Evolutionary conservation across 352 stramenopile genomes (phyloP).

Genomic region (Pythium pyrilobum): DNA sequence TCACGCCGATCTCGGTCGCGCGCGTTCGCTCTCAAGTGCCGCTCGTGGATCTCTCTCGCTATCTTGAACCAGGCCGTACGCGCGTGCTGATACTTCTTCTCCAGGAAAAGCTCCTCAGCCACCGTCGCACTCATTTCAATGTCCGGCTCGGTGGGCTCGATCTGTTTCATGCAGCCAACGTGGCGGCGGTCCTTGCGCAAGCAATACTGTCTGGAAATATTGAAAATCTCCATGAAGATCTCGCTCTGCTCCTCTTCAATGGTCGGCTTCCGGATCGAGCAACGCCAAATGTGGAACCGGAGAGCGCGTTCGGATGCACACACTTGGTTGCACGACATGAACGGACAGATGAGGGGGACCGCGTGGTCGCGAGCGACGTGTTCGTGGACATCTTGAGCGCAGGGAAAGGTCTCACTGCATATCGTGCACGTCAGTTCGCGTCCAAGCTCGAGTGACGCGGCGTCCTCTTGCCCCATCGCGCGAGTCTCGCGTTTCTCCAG

Average conservation of each 20-base stretch:
- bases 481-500: slow-evolving; percentile 32
- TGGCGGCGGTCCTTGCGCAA: slow-evolving; percentile 64
- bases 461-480: slow-evolving; percentile 43
- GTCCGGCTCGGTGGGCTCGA: slow-evolving; percentile 17
- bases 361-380: slow-evolving; percentile 54
- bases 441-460: slow-evolving; percentile 8
- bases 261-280: slow-evolving; percentile 47
- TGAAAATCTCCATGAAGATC: slow-evolving; percentile 72
- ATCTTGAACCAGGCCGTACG: slow-evolving; percentile 34
- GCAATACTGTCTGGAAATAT: slow-evolving; percentile 71
- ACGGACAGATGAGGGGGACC: slow-evolving; percentile 71
- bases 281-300: slow-evolving; percentile 74
- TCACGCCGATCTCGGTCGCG: slow-evolving; percentile 20
- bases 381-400: slow-evolving; percentile 33
- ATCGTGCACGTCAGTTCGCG: slow-evolving; percentile 50
- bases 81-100: slow-evolving; percentile 58
- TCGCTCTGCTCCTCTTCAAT: slow-evolving; percentile 46
- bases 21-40: slow-evolving; percentile 25
- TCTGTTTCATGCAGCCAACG: slow-evolving; percentile 18
- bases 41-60: slow-evolving; percentile 34
- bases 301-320: slow-evolving; percentile 63
- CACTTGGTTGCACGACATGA: slow-evolving; percentile 56
- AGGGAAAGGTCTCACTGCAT: slow-evolving; percentile 22
- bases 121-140: slow-evolving; percentile 17
- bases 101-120: slow-evolving; percentile 60